These are phyloP conservation scores for Colletotrichum paranaense DNA, from an alignment of 2,329 filamentous ascomycete genomes.

Conservation along the genomic window DNA sequence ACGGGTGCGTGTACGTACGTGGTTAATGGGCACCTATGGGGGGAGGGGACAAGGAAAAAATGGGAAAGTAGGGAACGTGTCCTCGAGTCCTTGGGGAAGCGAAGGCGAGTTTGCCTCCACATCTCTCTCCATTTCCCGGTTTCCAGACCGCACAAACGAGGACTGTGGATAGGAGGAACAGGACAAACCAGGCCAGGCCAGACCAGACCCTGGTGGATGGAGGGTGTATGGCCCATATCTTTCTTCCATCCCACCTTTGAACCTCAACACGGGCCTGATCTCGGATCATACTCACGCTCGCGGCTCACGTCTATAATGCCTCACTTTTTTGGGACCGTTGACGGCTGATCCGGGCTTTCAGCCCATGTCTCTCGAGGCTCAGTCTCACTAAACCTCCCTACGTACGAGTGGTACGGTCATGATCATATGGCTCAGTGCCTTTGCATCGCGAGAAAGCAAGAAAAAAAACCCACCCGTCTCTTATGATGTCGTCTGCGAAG, in stretches of 20 bases:
- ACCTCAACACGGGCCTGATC: background rate
- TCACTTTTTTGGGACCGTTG: background rate
- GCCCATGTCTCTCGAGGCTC: background rate
- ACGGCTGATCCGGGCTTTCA: background rate
- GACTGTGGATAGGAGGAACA: background rate
- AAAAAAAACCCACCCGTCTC: background rate
- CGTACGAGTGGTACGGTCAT: background rate
- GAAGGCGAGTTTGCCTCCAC: conserved; percentile 17
- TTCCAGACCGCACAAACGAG: conserved; percentile 6
- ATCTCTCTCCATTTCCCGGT: conserved; percentile 19
- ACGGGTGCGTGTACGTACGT: conserved; percentile 17
- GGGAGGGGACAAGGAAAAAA: background rate
- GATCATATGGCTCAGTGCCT: background rate
- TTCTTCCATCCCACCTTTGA: background rate
- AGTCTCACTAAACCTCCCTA: background rate
- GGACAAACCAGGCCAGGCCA: conserved; percentile 21
- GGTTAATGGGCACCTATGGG: background rate
- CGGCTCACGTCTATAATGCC: background rate
- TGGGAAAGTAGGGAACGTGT: conserved; percentile 30
- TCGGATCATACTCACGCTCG: background rate
- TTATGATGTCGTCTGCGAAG: background rate
- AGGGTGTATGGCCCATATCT: background rate
- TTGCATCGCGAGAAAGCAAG: background rate
- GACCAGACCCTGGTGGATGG: conserved; percentile 7
- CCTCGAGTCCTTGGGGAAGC: conserved; percentile 32